phyloP scores from a whole-genome alignment of 2,329 filamentous ascomycete genomes.

The Colletotrichum sp. region DNA sequence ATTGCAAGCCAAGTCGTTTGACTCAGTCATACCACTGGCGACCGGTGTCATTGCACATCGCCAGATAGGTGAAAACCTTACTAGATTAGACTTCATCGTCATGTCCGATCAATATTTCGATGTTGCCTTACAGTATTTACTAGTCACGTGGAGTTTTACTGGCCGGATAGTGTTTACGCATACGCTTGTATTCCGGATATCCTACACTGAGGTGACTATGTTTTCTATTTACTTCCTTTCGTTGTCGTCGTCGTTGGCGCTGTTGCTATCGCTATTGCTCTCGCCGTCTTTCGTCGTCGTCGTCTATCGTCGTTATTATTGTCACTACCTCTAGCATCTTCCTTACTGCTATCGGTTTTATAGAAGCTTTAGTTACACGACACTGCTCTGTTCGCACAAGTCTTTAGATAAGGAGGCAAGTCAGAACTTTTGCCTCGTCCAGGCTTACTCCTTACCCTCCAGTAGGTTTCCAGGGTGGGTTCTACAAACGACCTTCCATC shows the following conservation, averaged over 20 bases:
- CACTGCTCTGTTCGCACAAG: neutral
- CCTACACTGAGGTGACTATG: neutral
- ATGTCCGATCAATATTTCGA: neutral
- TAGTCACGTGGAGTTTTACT: neutral
- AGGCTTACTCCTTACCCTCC: neutral
- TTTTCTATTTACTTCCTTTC: neutral
- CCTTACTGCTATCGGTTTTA: rapidly evolving
- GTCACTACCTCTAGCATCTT: neutral
- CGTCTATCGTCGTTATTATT: neutral
- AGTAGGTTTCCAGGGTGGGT: neutral
- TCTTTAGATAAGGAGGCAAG: neutral
- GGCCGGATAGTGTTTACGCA: neutral
- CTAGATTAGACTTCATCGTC: neutral
- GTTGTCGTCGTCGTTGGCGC: neutral
- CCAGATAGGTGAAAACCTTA: rapidly evolving
- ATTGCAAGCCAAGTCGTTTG: neutral
- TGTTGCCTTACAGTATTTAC: neutral
- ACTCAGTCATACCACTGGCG: neutral
- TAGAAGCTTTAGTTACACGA: rapidly evolving
- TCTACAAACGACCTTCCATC: neutral
- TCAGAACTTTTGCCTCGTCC: neutral
- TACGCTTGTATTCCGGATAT: neutral
- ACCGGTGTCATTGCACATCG: neutral
- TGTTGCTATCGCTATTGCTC: neutral
- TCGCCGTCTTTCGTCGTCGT: no score